Evolutionary conservation across 2,329 filamentous ascomycete genomes (phyloP), one percentile per base, ranked within the genome.

Genomic region (Talaromyces funiculosus): DNA sequence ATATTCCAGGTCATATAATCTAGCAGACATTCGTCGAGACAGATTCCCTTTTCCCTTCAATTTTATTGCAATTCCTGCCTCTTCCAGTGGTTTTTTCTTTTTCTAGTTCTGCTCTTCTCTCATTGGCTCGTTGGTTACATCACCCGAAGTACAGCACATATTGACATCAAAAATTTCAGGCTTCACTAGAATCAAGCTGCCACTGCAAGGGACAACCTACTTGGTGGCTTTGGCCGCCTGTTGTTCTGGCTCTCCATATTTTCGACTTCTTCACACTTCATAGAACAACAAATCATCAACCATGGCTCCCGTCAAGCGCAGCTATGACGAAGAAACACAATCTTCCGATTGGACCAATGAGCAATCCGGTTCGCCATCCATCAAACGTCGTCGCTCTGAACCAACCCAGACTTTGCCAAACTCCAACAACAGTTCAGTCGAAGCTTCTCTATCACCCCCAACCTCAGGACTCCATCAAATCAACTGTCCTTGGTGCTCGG

Each of bases 351-450:
- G 73, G 64, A 71, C 65, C 58, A 70, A 71, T 64, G 73, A 62
- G 31, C 16, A 71, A 62, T 71, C 70, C 64, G 72, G 72, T 62
- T 75, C 72, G 53, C 68, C 71, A 16, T 63, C 72, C 59, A 70
- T 68, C 65, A 61, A 61, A 33, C 73, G 73, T 66, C 72, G 74
- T 66, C 74, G 74, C 62, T 75, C 74, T 63, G 74, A 76, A 56
- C 72, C 72, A 54, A 64, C 71, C 53, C 69, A 69, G 31, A 53
- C 20, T 22, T 16, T 33, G n/a, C 51, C 42, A 53, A 20, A 51
- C 65, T 69, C 40, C 69, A 62, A 64, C 18, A 73, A 72, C 63
- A 72, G 67, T 22, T 74, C 74, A 37, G 71, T 72, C 38, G 69
- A 72, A 57, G 67, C 68, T 18, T 73, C 73, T 14, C 69, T 69